Percentiles rank a stretch among this genome's conserved stretches.
phyloP scores from a whole-genome alignment of 2,329 filamentous ascomycete genomes.

The Aspergillus niger region DNA sequence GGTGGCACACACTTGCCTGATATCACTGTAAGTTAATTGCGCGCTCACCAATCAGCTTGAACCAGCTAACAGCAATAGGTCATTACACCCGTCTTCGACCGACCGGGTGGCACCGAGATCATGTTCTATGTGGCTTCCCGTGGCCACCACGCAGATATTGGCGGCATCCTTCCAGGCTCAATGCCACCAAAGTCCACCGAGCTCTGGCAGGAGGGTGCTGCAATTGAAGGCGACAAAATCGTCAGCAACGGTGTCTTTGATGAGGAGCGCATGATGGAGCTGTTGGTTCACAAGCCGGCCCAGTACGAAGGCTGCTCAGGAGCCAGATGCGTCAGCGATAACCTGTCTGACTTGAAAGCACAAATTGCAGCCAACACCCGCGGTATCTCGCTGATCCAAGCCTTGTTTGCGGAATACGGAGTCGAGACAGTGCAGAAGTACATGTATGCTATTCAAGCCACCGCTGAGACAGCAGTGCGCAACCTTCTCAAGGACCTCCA shows the following conservation, averaged over 20 bases:
- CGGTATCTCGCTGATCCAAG: conserved; percentile 75
- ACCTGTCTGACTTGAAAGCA: conserved; percentile 82
- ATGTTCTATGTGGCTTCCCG: conserved; percentile 80
- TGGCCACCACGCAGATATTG: conserved; percentile 82
- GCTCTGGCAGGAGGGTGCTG: conserved; percentile 52
- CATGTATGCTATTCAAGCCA: conserved; percentile 80
- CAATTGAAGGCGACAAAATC: conserved; percentile 58
- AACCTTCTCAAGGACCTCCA: conserved; percentile 72
- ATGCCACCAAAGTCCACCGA: conserved; percentile 67
- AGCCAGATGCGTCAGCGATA: conserved; percentile 77
- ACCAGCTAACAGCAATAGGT: conserved; percentile 37
- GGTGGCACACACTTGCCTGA: conserved; percentile 83
- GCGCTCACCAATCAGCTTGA: no score
- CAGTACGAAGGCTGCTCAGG: conserved; percentile 75
- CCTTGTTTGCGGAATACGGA: conserved; percentile 75
- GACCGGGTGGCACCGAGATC: conserved; percentile 63
- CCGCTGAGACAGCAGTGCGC: conserved; percentile 75
- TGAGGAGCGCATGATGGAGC: conserved; percentile 71
- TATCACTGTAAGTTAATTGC: conserved; percentile 62
- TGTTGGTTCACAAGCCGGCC: conserved; percentile 73
- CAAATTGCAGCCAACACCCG: conserved; percentile 86
- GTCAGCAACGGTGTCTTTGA: conserved; percentile 77
- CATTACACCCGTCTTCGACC: conserved; percentile 74
- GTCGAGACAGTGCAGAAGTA: conserved; percentile 78
- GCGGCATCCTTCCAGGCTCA: conserved; percentile 76